Evolutionary conservation across 2,329 filamentous ascomycete genomes (phyloP).

Genomic region (Botryotinia narcissicola): DNA sequence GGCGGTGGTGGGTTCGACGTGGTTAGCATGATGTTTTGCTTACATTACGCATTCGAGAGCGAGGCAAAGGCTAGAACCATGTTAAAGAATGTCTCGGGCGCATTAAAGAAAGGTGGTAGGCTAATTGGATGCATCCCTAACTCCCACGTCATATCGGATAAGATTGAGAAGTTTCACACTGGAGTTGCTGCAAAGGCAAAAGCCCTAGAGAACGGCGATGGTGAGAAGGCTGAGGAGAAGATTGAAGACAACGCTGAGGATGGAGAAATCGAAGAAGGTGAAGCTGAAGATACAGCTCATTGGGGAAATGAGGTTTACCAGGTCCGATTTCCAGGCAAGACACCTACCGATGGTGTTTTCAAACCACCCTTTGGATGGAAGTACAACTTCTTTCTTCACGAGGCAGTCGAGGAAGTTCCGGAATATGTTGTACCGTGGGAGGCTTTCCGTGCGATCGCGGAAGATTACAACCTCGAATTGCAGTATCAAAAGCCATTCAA

Average conservation of each 20-base stretch:
- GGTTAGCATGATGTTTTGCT: constrained; percentile 98
- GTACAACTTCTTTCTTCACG: constrained; percentile 93
- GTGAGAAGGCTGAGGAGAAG: constrained; percentile 41
- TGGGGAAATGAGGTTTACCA: constrained; percentile 95
- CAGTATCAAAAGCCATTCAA: constrained; percentile 89
- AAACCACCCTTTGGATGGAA: constrained; percentile 96
- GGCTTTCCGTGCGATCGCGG: constrained; percentile 89
- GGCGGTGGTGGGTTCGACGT: constrained; percentile 85
- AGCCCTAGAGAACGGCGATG: constrained; percentile 36
- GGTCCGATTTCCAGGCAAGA: constrained; percentile 81
- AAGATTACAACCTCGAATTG: constrained; percentile 94
- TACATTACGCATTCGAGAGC: constrained; percentile 97
- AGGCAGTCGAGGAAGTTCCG: constrained; percentile 92
- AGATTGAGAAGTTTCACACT: constrained; percentile 75
- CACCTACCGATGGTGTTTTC: constrained; percentile 84
- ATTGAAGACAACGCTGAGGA: constrained; percentile 38
- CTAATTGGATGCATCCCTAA: constrained; percentile 98
- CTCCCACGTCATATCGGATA: constrained; percentile 80
- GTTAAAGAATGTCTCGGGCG: constrained; percentile 87
- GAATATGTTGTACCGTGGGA: constrained; percentile 99
- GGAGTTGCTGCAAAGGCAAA: constrained; percentile 44
- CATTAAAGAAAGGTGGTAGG: constrained; percentile 87
- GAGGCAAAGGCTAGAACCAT: constrained; percentile 88
- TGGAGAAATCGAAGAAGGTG: constrained; percentile 57
- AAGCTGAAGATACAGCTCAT: constrained; percentile 63